Evolutionary conservation across 1,139 yeast genomes (phyloP).

Genomic region (Nakaseomyces nivariensis): DNA sequence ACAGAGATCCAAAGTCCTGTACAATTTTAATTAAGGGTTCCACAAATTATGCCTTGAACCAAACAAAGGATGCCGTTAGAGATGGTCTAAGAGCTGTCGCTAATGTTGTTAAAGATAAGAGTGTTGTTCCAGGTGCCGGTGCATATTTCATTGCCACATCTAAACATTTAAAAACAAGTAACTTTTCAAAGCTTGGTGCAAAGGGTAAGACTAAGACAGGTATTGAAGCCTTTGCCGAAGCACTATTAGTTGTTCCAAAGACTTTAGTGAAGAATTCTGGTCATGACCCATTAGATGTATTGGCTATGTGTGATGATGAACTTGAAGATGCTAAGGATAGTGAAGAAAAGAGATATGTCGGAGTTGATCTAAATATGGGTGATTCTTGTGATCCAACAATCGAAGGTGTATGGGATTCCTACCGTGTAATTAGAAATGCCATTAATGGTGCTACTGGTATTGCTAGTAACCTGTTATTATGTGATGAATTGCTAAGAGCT

Average conservation of each 20-base stretch:
- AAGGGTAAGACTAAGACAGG: slow-evolving; percentile 89
- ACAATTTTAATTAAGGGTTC: slow-evolving; percentile 91
- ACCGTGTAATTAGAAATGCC: slow-evolving; percentile 86
- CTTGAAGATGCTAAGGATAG: slow-evolving; percentile 33
- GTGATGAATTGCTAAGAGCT: slow-evolving; percentile 94
- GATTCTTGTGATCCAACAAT: slow-evolving; percentile 93
- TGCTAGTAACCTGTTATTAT: slow-evolving; percentile 79
- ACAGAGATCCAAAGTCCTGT: slow-evolving; percentile 82
- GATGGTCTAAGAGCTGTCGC: slow-evolving; percentile 95
- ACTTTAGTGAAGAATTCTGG: slow-evolving; percentile 91
- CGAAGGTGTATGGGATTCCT: slow-evolving; percentile 96
- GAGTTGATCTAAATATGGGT: slow-evolving; percentile 83
- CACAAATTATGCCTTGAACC: slow-evolving; percentile 77
- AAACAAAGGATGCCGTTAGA: slow-evolving; percentile 92
- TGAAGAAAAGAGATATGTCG: slow-evolving; percentile 72
- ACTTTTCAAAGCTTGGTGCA: slow-evolving; percentile 43
- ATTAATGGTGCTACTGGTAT: slow-evolving; percentile 89
- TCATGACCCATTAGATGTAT: slow-evolving; percentile 80
- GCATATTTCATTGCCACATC: slow-evolving; percentile 84
- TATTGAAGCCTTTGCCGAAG: slow-evolving; percentile 86
- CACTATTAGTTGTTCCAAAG: slow-evolving; percentile 83
- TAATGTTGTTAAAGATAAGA: slow-evolving; percentile 75
- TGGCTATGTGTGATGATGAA: slow-evolving; percentile 86
- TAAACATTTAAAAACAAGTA: slow-evolving; percentile 45
- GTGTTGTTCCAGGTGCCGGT: slow-evolving; percentile 94